Evolutionary conservation across 108 stramenopile genomes (phyloP).

Genomic region (Cyclostephanos invisitatus): DNA sequence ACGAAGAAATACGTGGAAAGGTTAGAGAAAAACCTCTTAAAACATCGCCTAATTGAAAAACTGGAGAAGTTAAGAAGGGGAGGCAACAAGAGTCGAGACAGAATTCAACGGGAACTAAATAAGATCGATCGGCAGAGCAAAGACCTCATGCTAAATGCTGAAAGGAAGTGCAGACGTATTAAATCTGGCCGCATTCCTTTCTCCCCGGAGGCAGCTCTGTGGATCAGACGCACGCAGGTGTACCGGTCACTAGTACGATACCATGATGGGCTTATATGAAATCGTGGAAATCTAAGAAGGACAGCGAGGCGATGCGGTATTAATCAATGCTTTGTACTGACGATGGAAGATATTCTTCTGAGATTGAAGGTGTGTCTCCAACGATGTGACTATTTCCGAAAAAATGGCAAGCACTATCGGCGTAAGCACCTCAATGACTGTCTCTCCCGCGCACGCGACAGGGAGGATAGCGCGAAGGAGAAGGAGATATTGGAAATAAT

Average conservation of each 20-base stretch:
- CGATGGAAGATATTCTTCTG: not conserved
- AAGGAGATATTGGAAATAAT: slow-evolving; percentile 13
- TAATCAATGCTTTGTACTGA: not conserved
- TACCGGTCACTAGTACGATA: not conserved
- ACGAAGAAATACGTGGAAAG: not conserved
- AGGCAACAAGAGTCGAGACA: no score
- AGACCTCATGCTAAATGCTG: not conserved
- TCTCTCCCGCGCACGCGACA: not conserved
- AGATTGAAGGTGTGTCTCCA: not conserved
- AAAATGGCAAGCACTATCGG: not conserved
- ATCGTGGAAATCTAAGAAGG: not conserved
- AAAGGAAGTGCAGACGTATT: slow-evolving; percentile 15
- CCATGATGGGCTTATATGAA: not conserved
- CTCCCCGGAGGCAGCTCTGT: slow-evolving; percentile 6
- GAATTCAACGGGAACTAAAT: not conserved
- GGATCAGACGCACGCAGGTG: slow-evolving; percentile 9
- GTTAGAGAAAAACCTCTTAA: not conserved
- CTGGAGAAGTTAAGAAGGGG: no score
- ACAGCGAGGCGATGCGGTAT: slow-evolving; percentile 2
- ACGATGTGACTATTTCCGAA: not conserved
- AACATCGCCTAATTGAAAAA: not conserved
- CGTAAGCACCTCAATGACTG: not conserved
- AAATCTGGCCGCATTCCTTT: not conserved
- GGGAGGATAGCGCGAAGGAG: slow-evolving; percentile 1
- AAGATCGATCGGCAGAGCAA: not conserved